These are phyloP conservation scores for Diplodia scrobiculata DNA, from an alignment of 2,329 filamentous ascomycete genomes.

Conservation along the genomic window DNA sequence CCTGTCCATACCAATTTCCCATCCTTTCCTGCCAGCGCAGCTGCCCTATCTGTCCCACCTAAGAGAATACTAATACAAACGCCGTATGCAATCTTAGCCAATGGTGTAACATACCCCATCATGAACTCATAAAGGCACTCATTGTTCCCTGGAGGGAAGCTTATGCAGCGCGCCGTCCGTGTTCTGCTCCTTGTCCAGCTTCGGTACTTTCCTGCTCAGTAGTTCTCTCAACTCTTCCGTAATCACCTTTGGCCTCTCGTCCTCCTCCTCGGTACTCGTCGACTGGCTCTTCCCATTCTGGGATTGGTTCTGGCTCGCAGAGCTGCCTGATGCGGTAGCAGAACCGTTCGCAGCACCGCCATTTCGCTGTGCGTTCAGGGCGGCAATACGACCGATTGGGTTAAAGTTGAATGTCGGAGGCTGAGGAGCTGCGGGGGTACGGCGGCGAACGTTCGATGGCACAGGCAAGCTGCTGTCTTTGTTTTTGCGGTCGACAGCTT, in stretches of 20 bases:
- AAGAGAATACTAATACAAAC: not conserved
- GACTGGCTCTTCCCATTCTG: conserved; percentile 42
- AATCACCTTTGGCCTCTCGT: conserved; percentile 57
- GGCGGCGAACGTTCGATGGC: conserved; percentile 47
- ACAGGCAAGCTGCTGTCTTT: conserved; percentile 65
- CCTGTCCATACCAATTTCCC: not conserved
- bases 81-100: conserved; percentile 4
- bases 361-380: conserved; percentile 2
- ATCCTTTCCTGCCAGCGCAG: not conserved
- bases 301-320: conserved; percentile 34
- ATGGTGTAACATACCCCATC: not conserved
- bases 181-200: conserved; percentile 42
- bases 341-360: conserved; percentile 18
- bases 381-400: conserved; percentile 16
- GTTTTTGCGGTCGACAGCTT: conserved; percentile 87
- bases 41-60: not conserved
- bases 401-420: conserved; percentile 5
- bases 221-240: conserved; percentile 64
- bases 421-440: conserved; percentile 44
- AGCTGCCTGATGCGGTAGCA: conserved; percentile 32
- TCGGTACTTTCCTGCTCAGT: conserved; percentile 62
- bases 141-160: not conserved
- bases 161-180: conserved; percentile 9
- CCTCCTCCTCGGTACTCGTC: conserved; percentile 37
- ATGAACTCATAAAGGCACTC: not conserved